Evolutionary conservation across 305 asterid species (phyloP), one percentile per base, ranked within the genome.

Genomic region (Solanum aculeatissimum): DNA sequence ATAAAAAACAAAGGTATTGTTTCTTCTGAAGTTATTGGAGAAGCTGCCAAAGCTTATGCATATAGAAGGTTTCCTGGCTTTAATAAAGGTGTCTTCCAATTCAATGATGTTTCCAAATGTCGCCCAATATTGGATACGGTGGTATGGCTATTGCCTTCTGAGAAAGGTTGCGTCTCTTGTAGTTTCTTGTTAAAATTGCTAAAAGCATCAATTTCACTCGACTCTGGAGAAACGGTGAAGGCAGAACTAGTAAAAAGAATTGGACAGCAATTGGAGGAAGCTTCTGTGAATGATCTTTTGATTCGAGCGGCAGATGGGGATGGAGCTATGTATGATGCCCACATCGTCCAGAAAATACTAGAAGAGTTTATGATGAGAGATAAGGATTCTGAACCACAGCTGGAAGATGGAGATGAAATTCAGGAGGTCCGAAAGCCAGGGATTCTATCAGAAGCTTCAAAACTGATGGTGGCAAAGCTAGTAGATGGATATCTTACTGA

Each of bases 261-360:
- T 11, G 98, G 98, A 70, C 96, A 85, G 89, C 98, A 97, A 84
- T 83, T 97, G 91, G 98, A 97, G 91, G 98, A 95, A 91, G 97
- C 97, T 49, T 90, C 93, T 16, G 93, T 94, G 51, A 89, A 80
- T 85, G 99, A 95, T 90, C 92, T 97, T 71, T 84, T 97, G 85
- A 92, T 97, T 45, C 91, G 90, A 68, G 87, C 95, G 9, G 55
- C 70, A 10, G 95, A 94, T 38, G 94, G 91, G 70, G 98, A 93
- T 63, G 88, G 86, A 49, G 84, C 82, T 43, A 85, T 87, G 85
- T 95, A 91, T 62, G 93, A 97, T 84, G 95, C 91, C 14, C 83
- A 85, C 16, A 23, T 91, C 1, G 97, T 97, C 43, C 89, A 86
- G 88, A 89, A 93, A 77, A 94, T 97, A 70, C 91, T 97, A 0